These are phyloP conservation scores for Penicillium verrucosum DNA, from an alignment of 2,329 filamentous ascomycete genomes.

Conservation along the genomic window DNA sequence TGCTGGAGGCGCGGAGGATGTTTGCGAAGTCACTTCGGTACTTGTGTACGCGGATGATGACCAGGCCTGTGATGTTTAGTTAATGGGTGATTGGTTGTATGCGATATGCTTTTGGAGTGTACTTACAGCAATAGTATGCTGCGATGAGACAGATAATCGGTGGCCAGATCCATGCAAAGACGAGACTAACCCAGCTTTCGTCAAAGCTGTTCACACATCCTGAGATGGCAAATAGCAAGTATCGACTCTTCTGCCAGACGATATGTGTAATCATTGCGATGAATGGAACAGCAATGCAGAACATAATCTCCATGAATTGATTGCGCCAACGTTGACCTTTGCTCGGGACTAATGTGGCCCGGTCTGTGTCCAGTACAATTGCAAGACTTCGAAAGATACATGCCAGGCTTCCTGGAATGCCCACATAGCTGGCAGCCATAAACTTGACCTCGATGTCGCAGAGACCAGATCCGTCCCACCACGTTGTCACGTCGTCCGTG, in stretches of 20 bases:
- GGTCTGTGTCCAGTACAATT: constrained; percentile 58
- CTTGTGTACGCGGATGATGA: constrained; percentile 58
- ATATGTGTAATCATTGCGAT: constrained; percentile 57
- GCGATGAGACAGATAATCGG: constrained; percentile 53
- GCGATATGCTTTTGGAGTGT: background rate
- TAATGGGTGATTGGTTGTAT: background rate
- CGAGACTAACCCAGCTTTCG: constrained; percentile 56
- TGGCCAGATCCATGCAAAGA: constrained; percentile 56
- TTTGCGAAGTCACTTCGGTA: constrained; percentile 58
- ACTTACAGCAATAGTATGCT: constrained; percentile 57
- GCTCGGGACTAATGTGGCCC: constrained; percentile 51
- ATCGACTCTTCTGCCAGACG: constrained; percentile 58
- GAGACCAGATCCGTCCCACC: constrained; percentile 58
- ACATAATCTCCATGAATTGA: constrained; percentile 50
- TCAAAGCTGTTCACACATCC: constrained; percentile 58
- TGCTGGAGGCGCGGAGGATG: constrained; percentile 51
- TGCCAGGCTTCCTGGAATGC: constrained; percentile 51
- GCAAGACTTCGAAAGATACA: constrained; percentile 62
- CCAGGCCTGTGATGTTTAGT: constrained; percentile 47
- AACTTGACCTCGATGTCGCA: constrained; percentile 65
- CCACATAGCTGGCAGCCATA: constrained; percentile 52
- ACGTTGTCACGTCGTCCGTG: constrained; percentile 51
- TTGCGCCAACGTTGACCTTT: constrained; percentile 48
- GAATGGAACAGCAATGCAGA: constrained; percentile 56
- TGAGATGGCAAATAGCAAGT: constrained; percentile 55